Base-by-base conservation (phyloP, 1,284 basidiomycete genomes). In the Ceratorhiza oryzae-sativae region DNA sequence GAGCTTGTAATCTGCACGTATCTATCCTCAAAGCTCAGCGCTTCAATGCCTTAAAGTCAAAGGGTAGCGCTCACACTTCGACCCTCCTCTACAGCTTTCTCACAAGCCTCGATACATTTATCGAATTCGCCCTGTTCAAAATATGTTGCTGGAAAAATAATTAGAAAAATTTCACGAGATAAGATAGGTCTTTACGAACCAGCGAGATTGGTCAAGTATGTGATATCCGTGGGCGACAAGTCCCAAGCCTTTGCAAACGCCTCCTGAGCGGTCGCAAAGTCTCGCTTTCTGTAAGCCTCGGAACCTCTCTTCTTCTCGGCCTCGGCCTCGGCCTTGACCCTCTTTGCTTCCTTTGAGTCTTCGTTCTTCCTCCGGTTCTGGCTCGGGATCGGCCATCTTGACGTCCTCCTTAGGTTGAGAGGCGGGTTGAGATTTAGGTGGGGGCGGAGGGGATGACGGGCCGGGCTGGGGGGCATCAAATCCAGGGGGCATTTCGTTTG, bases 31-130 rank as follows among this genome's bases (percentile, higher is more conserved):
- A 53, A 10, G n/a, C n/a, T 39, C 18, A 13, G 36, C 13, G 36
- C 6, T 39, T n/a, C n/a, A n/a, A n/a, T n/a, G n/a, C n/a, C n/a
- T n/a, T n/a, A n/a, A n/a, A n/a, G n/a, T n/a, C n/a, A n/a, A 4
- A 58, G 23, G 12, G 25, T 36, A 45, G 27, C 27, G 79, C 83
- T 68, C 77, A 91, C 89, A 72, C 83, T 85, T 76, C 96, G 90
- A 45, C 95, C 97, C 79, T 98, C 93, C 34, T 99, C 97, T 49
- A 95, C 90, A 23, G 97, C 97, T 82, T 95, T 94, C 78, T 97
- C 90, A 79, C 95, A 97, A 0, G 89, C 89, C 81, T 96, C 92
- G 78, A 99, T 97, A 75, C 89, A 89, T 79, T 94, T 90, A 81
- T 95, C 90, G 78, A 91, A 98, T 32, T 98, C 89, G 27, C 89